A percentile compares a stretch with the other conserved stretches of the same genome.
These are phyloP conservation scores for Neostapfia colusana DNA, from an alignment of 176 grass and related monocot genomes.

Conservation along the genomic window DNA sequence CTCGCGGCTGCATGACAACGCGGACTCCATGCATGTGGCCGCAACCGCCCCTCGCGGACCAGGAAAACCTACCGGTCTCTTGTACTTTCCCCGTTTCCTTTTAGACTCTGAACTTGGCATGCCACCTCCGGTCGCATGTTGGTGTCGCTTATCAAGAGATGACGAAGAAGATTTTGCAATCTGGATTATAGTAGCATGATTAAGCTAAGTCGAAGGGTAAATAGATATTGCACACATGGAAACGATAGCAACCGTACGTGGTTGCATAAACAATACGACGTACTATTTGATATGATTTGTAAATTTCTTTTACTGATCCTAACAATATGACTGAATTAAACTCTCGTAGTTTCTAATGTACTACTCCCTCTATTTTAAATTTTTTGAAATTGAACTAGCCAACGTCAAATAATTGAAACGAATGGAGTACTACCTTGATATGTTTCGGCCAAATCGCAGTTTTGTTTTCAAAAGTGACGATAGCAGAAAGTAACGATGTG, in stretches of 20 bases:
- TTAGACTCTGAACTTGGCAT: neutral
- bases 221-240: neutral
- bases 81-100: neutral
- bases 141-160: neutral
- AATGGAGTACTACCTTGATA: too few relatives aligned
- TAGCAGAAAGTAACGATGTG: neutral
- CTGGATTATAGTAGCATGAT: neutral
- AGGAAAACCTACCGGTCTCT: neutral
- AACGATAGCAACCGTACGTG: too few relatives aligned
- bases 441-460: too few relatives aligned
- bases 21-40: constrained; percentile 47
- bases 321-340: too few relatives aligned
- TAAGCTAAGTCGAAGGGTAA: neutral
- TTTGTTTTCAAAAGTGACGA: too few relatives aligned
- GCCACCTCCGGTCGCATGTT: neutral
- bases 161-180: neutral
- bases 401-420: too few relatives aligned
- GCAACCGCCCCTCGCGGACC: constrained; percentile 11
- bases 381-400: too few relatives aligned
- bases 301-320: too few relatives aligned
- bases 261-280: too few relatives aligned
- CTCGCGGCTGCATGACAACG: constrained; percentile 14
- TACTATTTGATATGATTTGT: too few relatives aligned
- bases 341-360: too few relatives aligned
- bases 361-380: too few relatives aligned